These are phyloP conservation scores for Acarospora socialis DNA, from an alignment of 2,329 filamentous ascomycete species.

Conservation along the genomic window DNA sequence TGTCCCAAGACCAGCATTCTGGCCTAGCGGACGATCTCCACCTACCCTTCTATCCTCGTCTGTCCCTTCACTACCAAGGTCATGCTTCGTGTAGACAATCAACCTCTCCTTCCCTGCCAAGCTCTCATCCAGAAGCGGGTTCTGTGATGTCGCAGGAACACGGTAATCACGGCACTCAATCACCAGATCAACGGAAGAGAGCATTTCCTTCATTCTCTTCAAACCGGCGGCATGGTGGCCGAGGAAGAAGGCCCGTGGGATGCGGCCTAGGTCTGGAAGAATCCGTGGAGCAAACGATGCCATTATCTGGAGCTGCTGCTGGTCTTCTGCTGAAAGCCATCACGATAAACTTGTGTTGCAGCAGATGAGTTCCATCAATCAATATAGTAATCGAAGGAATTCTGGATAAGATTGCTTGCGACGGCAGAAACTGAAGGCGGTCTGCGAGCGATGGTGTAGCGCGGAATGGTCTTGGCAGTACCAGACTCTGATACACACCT, in stretches of 20 bases:
- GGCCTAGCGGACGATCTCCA: constrained; percentile 3
- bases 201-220: constrained; percentile 63
- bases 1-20: background rate
- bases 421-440: too few species aligned
- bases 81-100: constrained; percentile 82
- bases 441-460: too few species aligned
- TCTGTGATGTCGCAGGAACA: constrained; percentile 75
- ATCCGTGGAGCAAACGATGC: constrained; percentile 56
- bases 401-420: too few species aligned
- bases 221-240: constrained; percentile 81
- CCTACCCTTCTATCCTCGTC: constrained; percentile 29
- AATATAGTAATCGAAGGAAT: too few species aligned
- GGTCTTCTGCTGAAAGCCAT: too few species aligned
- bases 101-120: constrained; percentile 60
- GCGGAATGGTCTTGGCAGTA: too few species aligned
- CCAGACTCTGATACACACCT: too few species aligned
- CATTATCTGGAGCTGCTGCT: too few species aligned
- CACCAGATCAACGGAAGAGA: constrained; percentile 71
- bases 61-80: constrained; percentile 45
- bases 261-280: constrained; percentile 59
- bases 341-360: too few species aligned
- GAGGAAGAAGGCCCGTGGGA: constrained; percentile 83
- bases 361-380: too few species aligned
- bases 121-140: constrained; percentile 72
- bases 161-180: constrained; percentile 92